Base-by-base conservation (phyloP, 164 flowering plant species). In the Kalanchoe fedtschenkoi region DNA sequence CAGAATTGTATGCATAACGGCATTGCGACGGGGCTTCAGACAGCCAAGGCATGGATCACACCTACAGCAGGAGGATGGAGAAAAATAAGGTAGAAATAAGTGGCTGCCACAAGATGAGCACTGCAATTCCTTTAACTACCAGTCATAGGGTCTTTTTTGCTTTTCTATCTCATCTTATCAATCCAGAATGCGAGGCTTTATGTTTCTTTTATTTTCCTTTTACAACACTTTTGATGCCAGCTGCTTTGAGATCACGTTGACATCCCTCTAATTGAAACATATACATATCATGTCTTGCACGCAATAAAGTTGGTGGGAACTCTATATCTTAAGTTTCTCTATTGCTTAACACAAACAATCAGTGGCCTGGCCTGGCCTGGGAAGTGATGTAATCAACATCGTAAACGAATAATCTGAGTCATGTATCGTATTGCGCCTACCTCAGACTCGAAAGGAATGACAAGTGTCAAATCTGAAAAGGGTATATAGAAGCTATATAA, bases 321-420 rank as follows among this genome's bases (percentile, higher is more conserved):
- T 26, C 11, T 11, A 51, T 11, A 51, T 51, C 5, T 37, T 10
- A 26, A 24, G 32, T 51, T 26, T 51, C 21, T 26, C 16, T 13
- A 32, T 51, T 51, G 56, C 56, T 51, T 51, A 51, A 51, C 56
- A 51, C 32, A 51, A 51, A 51, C 56, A 26, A 51, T 28, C 13
- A 26, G 39, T 11, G 0, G 56, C n/a, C n/a, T n/a, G n/a, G n/a
- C n/a, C n/a, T 51, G 56, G n/a, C 56, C 14, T 51, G 32, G 30
- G 14, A 3, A 22, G 24, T 21, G 22, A 11, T 13, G 32, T 51
- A 26, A 51, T 51, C 16, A 51, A 14, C 30, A 51, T 51, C 33
- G 24, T 6, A 51, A 51, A 22, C 26, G 32, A 51, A 51, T 26
- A 51, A 26, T 26, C n/a, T n/a, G n/a, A n/a, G n/a, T n/a, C n/a